These are phyloP conservation scores for Immersiella caudata DNA, from an alignment of 495 filamentous ascomycete genomes.

Conservation along the genomic window DNA sequence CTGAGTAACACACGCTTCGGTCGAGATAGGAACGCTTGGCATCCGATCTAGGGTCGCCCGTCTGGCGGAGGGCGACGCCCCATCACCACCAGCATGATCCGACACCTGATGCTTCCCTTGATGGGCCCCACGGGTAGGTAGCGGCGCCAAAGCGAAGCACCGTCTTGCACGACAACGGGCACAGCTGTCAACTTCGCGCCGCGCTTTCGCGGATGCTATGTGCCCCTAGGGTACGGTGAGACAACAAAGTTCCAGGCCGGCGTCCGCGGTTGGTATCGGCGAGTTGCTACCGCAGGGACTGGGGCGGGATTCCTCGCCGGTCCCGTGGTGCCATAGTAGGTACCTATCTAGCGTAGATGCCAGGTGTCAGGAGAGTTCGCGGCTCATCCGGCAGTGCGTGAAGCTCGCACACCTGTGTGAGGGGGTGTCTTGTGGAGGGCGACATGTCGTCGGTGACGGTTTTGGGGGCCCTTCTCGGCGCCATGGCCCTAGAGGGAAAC, in stretches of 20 bases:
- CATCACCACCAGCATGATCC: background rate
- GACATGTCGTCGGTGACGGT: background rate
- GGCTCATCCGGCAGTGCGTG: background rate
- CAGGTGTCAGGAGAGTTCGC: background rate
- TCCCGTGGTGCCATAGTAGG: background rate
- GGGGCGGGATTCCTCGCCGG: background rate
- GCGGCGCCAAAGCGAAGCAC: background rate
- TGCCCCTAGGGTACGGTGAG: background rate
- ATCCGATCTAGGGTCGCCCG: background rate
- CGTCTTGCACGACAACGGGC: background rate
- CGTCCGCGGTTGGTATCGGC: conserved; percentile 10
- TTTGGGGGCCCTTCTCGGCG: background rate
- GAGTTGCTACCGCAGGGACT: conserved; percentile 5
- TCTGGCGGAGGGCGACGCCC: background rate
- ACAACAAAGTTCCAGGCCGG: conserved; percentile 9
- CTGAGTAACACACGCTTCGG: conserved; percentile 15
- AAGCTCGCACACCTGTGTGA: background rate
- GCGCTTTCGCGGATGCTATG: background rate
- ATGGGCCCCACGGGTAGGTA: background rate
- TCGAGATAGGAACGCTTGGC: background rate
- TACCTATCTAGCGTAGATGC: background rate
- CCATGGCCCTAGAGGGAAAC: background rate
- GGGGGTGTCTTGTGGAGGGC: background rate
- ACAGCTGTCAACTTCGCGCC: background rate
- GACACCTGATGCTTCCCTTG: background rate